Evolutionary conservation across 2,329 filamentous ascomycete genomes (phyloP).

Genomic region (Huntiella moniliformis): DNA sequence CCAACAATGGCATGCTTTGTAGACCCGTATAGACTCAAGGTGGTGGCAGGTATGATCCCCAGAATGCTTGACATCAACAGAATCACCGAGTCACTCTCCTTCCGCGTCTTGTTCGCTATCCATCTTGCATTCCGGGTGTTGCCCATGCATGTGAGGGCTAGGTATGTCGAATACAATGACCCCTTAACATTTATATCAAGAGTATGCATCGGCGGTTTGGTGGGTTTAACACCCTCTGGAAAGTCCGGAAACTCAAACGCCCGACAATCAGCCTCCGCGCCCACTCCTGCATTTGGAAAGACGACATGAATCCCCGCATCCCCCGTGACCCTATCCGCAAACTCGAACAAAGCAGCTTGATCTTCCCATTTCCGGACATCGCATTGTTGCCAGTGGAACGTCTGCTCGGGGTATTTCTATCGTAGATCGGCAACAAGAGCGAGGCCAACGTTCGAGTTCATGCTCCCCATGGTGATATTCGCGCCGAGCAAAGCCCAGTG

Average conservation of each 20-base stretch:
- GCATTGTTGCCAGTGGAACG: constrained; percentile 38
- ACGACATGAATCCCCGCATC: constrained; percentile 33
- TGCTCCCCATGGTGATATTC: constrained; percentile 43
- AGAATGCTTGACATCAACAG: constrained; percentile 46
- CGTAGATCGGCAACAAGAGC: constrained; percentile 34
- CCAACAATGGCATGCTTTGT: constrained; percentile 50
- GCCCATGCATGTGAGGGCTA: constrained; percentile 41
- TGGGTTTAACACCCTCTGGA: constrained; percentile 22
- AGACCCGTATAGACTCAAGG: constrained; percentile 20
- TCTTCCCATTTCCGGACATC: constrained; percentile 48
- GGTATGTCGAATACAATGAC: constrained; percentile 44
- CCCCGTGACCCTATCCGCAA: constrained; percentile 31
- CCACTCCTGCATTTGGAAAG: constrained; percentile 49
- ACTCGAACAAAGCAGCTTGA: constrained; percentile 44
- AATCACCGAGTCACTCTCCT: constrained; percentile 33
- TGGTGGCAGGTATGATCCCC: constrained; percentile 26
- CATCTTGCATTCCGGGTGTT: constrained; percentile 12
- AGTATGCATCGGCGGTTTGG: constrained; percentile 30
- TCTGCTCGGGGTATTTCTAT: constrained; percentile 19
- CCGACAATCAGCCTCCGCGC: constrained; percentile 14
- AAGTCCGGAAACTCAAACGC: constrained; percentile 29
- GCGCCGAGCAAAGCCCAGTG: constrained; percentile 37
- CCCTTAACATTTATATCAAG: constrained; percentile 46
- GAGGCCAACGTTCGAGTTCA: constrained; percentile 35
- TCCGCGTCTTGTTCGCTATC: constrained; percentile 13